These are phyloP conservation scores for Nepenthes mirabilis DNA, from an alignment of 148 eudicot genomes.

Conservation along the genomic window DNA sequence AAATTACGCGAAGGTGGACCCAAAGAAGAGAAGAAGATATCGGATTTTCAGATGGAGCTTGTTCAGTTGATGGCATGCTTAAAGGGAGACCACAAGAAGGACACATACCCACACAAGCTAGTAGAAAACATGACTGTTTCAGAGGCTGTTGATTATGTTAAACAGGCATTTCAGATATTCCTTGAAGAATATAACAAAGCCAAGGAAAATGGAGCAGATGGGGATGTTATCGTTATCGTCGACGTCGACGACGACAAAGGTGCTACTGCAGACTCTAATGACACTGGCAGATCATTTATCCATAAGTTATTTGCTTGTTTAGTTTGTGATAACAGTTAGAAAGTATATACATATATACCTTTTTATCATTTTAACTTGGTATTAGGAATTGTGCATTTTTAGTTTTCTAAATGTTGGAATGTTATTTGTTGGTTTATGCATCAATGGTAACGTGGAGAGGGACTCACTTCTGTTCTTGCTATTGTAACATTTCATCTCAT, in stretches of 20 bases:
- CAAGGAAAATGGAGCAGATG: constrained; percentile 32
- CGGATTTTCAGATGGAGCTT: constrained; percentile 55
- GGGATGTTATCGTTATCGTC: constrained; percentile 9
- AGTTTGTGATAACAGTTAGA: constrained; percentile 19
- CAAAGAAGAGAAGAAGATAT: constrained; percentile 33
- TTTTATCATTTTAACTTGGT: not conserved
- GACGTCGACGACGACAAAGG: constrained; percentile 2
- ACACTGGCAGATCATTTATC: constrained; percentile 16
- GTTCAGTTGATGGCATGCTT: constrained; percentile 74
- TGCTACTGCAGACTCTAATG: constrained; percentile 4
- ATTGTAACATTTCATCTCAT: no score
- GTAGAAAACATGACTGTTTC: constrained; percentile 52
- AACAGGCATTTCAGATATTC: constrained; percentile 42
- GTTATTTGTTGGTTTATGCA: no score
- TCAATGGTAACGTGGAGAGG: no score
- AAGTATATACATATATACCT: not conserved
- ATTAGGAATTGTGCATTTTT: no score
- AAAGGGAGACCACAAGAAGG: constrained; percentile 52
- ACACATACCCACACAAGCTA: constrained; percentile 41
- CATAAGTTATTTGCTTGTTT: constrained; percentile 41
- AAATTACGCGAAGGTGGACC: constrained; percentile 34
- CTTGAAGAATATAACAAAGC: constrained; percentile 39
- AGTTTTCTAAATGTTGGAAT: no score
- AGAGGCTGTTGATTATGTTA: constrained; percentile 41
- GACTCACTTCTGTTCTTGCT: no score